phyloP scores from a whole-genome alignment of 2,329 filamentous ascomycete genomes.

The Penicillium janthinellum region DNA sequence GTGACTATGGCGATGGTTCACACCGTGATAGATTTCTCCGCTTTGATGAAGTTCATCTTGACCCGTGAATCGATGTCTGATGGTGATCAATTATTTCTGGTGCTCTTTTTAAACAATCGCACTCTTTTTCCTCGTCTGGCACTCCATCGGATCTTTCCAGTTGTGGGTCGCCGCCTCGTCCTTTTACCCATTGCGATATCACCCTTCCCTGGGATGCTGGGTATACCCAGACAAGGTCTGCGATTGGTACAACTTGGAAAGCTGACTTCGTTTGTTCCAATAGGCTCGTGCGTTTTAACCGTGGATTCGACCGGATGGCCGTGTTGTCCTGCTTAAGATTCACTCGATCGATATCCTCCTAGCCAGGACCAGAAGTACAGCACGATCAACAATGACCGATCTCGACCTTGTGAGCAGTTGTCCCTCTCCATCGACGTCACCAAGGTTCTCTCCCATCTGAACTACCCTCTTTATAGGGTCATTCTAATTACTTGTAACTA shows the following conservation, averaged over 20 bases:
- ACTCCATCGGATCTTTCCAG: conserved; percentile 2
- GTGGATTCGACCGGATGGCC: neutral
- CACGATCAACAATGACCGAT: neutral
- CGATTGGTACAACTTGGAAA: neutral
- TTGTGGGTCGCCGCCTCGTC: neutral
- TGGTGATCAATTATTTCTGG: too few relatives aligned
- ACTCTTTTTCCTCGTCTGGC: neutral
- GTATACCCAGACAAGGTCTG: neutral
- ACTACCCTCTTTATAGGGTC: neutral
- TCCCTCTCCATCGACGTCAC: neutral
- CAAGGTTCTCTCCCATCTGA: neutral
- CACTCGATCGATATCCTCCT: neutral
- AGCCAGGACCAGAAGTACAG: neutral
- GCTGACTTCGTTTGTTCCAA: neutral
- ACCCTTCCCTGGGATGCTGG: neutral
- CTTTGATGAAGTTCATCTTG: neutral
- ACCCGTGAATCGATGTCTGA: neutral
- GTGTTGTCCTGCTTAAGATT: neutral
- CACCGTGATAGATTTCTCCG: neutral
- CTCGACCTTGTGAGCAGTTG: neutral
- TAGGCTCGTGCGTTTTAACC: neutral
- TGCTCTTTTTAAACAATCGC: neutral
- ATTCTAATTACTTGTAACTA: neutral
- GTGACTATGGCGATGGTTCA: neutral
- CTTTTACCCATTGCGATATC: neutral